A percentile compares a stretch with the other conserved stretches of the same genome.
Evolutionary conservation across 768 basidiomycete species (phyloP).

Genomic region (Phylloporus sp.): DNA sequence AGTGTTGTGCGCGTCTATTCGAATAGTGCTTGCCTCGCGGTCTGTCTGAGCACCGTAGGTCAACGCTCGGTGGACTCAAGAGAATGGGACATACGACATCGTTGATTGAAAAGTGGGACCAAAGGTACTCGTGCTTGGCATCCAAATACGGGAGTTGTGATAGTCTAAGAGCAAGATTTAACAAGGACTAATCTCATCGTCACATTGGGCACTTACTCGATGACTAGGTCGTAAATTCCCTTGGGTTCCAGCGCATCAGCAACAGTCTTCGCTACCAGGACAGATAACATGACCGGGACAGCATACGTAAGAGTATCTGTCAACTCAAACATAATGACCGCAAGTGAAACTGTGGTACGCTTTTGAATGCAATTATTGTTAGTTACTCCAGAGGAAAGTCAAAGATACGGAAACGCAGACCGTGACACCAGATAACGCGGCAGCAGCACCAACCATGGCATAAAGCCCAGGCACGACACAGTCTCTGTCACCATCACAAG

Average conservation of each 20-base stretch:
- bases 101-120: conserved; percentile 70
- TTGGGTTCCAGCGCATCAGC: conserved; percentile 51
- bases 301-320: conserved; percentile 92
- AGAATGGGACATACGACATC: conserved; percentile 65
- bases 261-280: conserved; percentile 57
- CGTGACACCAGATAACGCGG: conserved; percentile 92
- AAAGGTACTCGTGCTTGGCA: conserved; percentile 83
- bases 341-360: conserved; percentile 89
- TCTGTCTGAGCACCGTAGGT: conserved; percentile 47
- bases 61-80: not conserved
- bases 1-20: conserved; percentile 69
- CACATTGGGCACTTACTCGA: conserved; percentile 47
- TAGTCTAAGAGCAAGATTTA: conserved; percentile 39
- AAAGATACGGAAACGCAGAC: conserved; percentile 36
- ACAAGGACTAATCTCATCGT: not conserved
- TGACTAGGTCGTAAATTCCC: conserved; percentile 96
- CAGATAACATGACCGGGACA: conserved; percentile 82
- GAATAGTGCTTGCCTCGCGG: conserved; percentile 64
- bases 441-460: conserved; percentile 96
- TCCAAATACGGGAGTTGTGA: conserved; percentile 91
- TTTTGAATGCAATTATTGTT: conserved; percentile 25
- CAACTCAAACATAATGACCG: conserved; percentile 95
- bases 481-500: conserved; percentile 59
- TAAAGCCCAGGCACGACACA: conserved; percentile 91
- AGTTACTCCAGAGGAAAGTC: not conserved